Evolutionary conservation across 805 yeast species (phyloP), one percentile per base, ranked within the genome.

Genomic region (Hanseniaspora mollemarum): DNA sequence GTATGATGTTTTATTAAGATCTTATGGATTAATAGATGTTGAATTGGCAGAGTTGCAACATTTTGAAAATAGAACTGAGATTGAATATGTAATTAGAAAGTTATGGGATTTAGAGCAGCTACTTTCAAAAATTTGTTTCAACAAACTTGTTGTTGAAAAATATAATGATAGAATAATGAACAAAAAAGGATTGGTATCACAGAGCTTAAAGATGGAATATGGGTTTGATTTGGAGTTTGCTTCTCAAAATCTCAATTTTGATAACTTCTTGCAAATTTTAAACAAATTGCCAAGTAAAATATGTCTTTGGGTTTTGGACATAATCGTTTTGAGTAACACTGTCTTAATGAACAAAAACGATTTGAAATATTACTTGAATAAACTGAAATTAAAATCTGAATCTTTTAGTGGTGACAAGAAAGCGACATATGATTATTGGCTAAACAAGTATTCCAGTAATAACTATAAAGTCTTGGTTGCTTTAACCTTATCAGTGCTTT

Each of bases 381-480:
- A 44, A 25, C 6, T 35, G 4, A 29, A 12, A 21, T 12, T 18
- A 10, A 43, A 67, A 59, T 60, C 67, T 62, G 54, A 63, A 64
- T 60, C 56, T 7, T 59, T 62, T 32, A 60, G 71, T 1, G 55
- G 65, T 0, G 54, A 57, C 26, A 57, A 57, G 4, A 48, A 49
- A 13, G 18, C 18, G n/a, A 56, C 57, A 21, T 62, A 71, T 56
- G 58, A 70, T 59, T 53, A 52, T 55, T 56, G 61, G 60, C 43
- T 71, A 59, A 56, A 62, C 54, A 54, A 67, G 58, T 54, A 68
- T 56, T 62, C 63, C 54, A 54, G 60, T 53, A 49, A 64, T 59
- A 68, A 70, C 52, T 71, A 73, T 58, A 73, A 70, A 55, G 57
- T 70, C 2, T 54, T 71, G 19, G 61, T 67, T 25, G 64, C 77